Evolutionary conservation across 768 basidiomycete genomes (phyloP).

Genomic region (Trametes sanguinea): DNA sequence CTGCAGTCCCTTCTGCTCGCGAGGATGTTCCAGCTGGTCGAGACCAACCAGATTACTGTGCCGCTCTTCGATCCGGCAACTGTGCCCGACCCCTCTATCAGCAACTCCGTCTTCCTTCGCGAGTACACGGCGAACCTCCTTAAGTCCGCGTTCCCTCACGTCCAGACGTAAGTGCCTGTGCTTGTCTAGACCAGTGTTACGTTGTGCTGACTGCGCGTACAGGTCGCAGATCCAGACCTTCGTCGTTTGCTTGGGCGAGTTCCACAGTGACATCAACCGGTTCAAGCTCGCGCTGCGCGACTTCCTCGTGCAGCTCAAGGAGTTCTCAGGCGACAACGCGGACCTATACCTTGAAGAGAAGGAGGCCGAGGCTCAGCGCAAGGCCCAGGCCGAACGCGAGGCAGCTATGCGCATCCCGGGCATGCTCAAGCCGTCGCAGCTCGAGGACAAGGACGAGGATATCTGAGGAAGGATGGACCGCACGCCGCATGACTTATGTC

Average conservation of each 20-base stretch:
- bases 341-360: conserved; percentile 95
- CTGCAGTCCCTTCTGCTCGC: conserved; percentile 91
- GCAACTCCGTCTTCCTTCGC: conserved; percentile 78
- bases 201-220: conserved; percentile 12
- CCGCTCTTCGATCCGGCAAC: conserved; percentile 84
- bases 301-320: conserved; percentile 97
- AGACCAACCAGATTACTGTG: conserved; percentile 74
- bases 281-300: conserved; percentile 96
- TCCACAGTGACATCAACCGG: conserved; percentile 76
- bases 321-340: conserved; percentile 93
- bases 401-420: conserved; percentile 95
- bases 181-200: background rate
- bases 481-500: conserved; percentile 22
- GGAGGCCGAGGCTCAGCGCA: conserved; percentile 77
- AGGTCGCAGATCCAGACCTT: conserved; percentile 77
- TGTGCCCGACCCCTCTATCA: conserved; percentile 66
- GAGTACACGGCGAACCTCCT: conserved; percentile 87
- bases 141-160: conserved; percentile 88
- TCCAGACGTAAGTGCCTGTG: conserved; percentile 64
- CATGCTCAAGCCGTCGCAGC: conserved; percentile 92
- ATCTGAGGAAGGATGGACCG: conserved; percentile 44
- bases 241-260: conserved; percentile 65
- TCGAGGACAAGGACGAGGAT: conserved; percentile 94
- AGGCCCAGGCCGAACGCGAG: conserved; percentile 82
- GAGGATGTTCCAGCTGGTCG: conserved; percentile 90